A percentile compares a stretch with the other conserved stretches of the same genome.
Evolutionary conservation across 2,329 filamentous ascomycete species (phyloP).

Genomic region (Bretziella fagacearum): DNA sequence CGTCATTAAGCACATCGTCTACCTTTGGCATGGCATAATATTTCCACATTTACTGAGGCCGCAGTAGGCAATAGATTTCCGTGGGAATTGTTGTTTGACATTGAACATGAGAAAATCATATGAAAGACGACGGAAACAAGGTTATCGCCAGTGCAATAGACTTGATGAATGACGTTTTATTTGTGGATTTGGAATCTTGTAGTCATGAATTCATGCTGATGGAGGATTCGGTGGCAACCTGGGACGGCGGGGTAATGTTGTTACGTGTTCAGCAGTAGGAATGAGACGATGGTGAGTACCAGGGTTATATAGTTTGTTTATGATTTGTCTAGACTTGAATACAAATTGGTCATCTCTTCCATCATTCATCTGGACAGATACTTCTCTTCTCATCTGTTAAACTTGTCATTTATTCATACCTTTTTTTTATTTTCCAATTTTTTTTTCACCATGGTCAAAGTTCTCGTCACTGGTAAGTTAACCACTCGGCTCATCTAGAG

Average conservation of each 20-base stretch:
- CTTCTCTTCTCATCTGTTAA: background rate
- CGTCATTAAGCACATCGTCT: no score
- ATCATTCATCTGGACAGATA: background rate
- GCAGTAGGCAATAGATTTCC: no score
- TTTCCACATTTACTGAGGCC: no score
- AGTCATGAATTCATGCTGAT: no score
- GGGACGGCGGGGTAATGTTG: background rate
- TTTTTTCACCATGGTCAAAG: slow-evolving; percentile 26
- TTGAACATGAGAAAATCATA: no score
- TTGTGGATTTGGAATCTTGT: background rate
- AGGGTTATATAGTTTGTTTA: background rate
- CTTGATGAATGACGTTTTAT: no score
- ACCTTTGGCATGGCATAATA: no score
- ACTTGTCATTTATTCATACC: no score
- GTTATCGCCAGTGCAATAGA: no score
- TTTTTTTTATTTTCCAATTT: no score
- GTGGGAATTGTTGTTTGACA: no score
- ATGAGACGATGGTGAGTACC: background rate
- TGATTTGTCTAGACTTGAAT: background rate
- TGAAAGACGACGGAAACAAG: no score
- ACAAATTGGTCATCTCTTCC: background rate
- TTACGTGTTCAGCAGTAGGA: background rate
- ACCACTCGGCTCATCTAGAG: background rate
- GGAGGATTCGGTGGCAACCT: background rate
- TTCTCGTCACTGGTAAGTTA: slow-evolving; percentile 29